A percentile compares a stretch with the other conserved stretches of the same genome.
Conservation (phyloP, 139 green algal genomes). For the Pleodorina starrii region DNA sequence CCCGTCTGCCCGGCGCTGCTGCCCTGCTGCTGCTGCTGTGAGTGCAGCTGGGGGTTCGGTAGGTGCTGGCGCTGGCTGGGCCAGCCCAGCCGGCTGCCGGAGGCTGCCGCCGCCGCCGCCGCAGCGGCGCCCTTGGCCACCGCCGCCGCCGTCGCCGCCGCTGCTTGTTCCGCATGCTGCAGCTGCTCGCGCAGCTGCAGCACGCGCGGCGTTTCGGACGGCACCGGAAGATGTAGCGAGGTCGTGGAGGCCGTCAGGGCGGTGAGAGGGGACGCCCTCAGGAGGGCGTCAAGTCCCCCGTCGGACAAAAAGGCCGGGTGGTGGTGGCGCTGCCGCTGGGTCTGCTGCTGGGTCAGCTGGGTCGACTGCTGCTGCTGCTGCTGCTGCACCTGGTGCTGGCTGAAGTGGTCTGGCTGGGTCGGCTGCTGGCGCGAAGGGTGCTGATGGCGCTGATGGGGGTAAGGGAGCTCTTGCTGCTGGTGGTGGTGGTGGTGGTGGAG, state of each 20-base stretch:
- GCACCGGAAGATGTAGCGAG: background rate
- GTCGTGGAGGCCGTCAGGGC: background rate
- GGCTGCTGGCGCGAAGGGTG: no score
- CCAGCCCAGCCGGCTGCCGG: no score
- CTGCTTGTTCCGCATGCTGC: background rate
- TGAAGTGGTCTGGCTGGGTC: no score
- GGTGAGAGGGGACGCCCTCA: no score
- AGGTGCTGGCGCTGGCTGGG: no score
- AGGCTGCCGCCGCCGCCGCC: background rate
- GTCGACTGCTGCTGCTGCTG: background rate
- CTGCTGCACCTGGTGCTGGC: no score
- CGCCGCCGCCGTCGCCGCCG: background rate
- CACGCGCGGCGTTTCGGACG: constrained; percentile 4
- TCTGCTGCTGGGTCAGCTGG: background rate
- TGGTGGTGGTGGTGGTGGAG: background rate
- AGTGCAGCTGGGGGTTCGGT: background rate
- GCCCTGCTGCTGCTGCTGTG: background rate
- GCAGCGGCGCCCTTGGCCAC: background rate
- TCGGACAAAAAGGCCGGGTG: no score
- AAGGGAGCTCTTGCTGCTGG: background rate
- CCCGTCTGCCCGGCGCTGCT: background rate
- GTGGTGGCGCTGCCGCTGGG: no score
- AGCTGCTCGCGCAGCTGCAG: background rate
- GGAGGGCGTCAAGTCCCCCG: no score
- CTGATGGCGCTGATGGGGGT: no score